phyloP scores from a whole-genome alignment of 306 rosid genomes.

The Quillaja saponaria region DNA sequence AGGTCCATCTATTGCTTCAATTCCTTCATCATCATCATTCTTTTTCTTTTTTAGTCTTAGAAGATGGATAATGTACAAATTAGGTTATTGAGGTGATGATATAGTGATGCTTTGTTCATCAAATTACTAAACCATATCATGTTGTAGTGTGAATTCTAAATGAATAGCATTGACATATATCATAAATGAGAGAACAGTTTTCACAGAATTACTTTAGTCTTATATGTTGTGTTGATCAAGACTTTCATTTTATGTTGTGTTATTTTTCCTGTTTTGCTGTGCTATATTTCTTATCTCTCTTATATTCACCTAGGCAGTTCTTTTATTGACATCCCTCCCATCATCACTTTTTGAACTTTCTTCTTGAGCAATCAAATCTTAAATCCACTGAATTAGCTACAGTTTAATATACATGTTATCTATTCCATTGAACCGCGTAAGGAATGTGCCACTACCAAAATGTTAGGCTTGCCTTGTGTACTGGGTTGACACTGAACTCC shows the following conservation, averaged over 20 bases:
- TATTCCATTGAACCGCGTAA: not conserved
- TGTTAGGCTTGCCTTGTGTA: not conserved
- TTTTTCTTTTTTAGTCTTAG: not conserved
- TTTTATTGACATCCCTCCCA: too few relatives aligned
- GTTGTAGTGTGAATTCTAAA: conserved; percentile 37
- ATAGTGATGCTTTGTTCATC: conserved; percentile 25
- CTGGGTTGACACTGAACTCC: too few relatives aligned
- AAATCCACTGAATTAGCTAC: not conserved
- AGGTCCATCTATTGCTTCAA: too few relatives aligned
- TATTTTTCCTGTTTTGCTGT: not conserved
- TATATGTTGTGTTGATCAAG: not conserved
- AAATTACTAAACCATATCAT: conserved; percentile 26
- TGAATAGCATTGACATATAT: not conserved
- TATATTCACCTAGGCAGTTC: not conserved
- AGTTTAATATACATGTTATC: not conserved
- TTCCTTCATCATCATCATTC: conserved; percentile 1
- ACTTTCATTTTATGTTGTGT: not conserved
- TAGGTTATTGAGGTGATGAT: conserved; percentile 16
- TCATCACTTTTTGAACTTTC: too few relatives aligned
- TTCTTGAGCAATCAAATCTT: not conserved
- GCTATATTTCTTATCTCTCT: not conserved
- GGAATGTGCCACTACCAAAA: not conserved
- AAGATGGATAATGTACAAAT: conserved; percentile 29
- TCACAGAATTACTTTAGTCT: not conserved
- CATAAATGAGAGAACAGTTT: not conserved